Evolutionary conservation across 2,329 filamentous ascomycete species (phyloP).

Genomic region (Fusarium cicatricum): DNA sequence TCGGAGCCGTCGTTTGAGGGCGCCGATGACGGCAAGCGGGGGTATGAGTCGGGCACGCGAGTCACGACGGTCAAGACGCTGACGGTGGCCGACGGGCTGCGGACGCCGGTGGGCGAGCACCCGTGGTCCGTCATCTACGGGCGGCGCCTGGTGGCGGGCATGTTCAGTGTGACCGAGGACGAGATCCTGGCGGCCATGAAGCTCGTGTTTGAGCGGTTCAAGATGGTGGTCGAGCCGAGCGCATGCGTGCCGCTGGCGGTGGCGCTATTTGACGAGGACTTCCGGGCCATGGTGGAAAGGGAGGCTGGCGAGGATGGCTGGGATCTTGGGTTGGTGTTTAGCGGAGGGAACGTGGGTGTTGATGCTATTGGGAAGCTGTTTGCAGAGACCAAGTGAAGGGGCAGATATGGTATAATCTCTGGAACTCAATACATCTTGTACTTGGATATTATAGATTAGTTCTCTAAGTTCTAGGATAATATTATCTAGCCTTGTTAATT

Average conservation of each 20-base stretch:
- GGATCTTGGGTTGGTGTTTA: slow-evolving; percentile 70
- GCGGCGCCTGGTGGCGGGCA: slow-evolving; percentile 70
- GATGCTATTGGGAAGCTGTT: slow-evolving; percentile 64
- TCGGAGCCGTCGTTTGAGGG: slow-evolving; percentile 85
- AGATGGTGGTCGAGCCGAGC: slow-evolving; percentile 90
- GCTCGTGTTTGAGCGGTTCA: slow-evolving; percentile 85
- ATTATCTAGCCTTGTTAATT: no score
- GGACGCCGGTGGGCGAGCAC: slow-evolving; percentile 79
- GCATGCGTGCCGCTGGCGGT: slow-evolving; percentile 85
- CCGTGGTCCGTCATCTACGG: slow-evolving; percentile 84
- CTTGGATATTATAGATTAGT: not conserved
- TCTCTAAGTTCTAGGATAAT: no score
- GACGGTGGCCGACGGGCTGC: slow-evolving; percentile 88
- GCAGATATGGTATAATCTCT: no score
- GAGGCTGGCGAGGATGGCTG: slow-evolving; percentile 79
- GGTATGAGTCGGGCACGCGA: slow-evolving; percentile 69
- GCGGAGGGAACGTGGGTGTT: slow-evolving; percentile 66
- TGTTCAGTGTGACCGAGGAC: slow-evolving; percentile 80
- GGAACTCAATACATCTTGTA: not conserved
- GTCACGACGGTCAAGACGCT: slow-evolving; percentile 75
- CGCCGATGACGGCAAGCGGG: slow-evolving; percentile 81
- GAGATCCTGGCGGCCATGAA: slow-evolving; percentile 81
- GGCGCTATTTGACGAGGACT: slow-evolving; percentile 85
- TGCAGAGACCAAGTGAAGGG: slow-evolving; percentile 24
- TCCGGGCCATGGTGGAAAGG: slow-evolving; percentile 72